Conservation (phyloP, 306 rosid genomes). For the Morella rubra region DNA sequence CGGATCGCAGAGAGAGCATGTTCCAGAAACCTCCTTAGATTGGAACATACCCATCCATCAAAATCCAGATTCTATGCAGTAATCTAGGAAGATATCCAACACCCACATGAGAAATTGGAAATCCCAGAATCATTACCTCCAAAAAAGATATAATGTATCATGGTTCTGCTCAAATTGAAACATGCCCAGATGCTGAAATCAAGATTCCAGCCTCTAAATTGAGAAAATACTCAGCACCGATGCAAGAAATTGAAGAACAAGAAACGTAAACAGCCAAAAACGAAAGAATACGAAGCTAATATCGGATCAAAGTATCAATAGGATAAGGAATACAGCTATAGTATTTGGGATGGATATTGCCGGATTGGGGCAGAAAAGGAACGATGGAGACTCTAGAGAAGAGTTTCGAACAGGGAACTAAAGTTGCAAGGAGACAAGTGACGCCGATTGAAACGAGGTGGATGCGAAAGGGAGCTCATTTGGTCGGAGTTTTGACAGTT, state of each 20-base stretch:
- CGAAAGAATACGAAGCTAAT: not conserved
- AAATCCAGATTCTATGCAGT: constrained; percentile 22
- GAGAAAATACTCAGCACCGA: constrained; percentile 4
- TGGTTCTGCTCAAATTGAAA: constrained; percentile 1
- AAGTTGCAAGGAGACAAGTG: not conserved
- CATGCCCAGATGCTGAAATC: constrained; percentile 15
- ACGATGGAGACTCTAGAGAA: constrained; percentile 2
- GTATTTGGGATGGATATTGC: not conserved
- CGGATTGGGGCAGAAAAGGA: not conserved
- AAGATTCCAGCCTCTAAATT: not conserved
- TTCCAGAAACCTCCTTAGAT: constrained; percentile 34
- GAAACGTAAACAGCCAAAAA: constrained; percentile 4
- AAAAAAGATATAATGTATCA: not conserved
- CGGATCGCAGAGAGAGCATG: constrained; percentile 73
- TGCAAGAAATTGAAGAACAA: constrained; percentile 15
- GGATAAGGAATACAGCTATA: not conserved
- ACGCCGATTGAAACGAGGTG: not conserved
- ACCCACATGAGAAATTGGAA: not conserved
- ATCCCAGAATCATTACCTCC: constrained; percentile 2
- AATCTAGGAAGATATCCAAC: constrained; percentile 6
- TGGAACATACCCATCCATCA: constrained; percentile 46
- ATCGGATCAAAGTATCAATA: not conserved
- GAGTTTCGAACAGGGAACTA: not conserved
- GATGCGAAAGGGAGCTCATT: constrained; percentile 6
- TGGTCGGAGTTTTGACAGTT: not conserved